These are phyloP conservation scores for Hemisphaericaspora lyxosophila DNA, from an alignment of 1,139 yeast genomes.

Conservation along the genomic window DNA sequence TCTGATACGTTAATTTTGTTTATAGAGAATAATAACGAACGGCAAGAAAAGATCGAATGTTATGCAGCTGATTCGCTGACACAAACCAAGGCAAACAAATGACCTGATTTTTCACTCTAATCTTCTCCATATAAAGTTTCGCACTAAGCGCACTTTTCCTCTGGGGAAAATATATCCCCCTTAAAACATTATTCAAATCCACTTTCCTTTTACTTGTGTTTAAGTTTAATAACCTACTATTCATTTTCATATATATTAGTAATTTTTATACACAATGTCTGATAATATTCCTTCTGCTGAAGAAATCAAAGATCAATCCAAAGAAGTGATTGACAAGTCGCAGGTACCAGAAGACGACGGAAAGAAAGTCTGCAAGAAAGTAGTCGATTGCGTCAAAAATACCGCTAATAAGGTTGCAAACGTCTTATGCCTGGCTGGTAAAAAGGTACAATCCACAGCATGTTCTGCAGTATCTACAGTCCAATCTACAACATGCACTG, in stretches of 20 bases:
- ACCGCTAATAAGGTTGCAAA: neutral
- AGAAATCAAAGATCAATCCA: conserved; percentile 23
- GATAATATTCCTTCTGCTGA: conserved; percentile 23
- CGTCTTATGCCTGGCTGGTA: conserved; percentile 6
- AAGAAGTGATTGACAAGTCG: conserved; percentile 15
- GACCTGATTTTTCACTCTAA: neutral
- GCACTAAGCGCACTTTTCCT: neutral
- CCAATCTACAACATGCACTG: conserved; percentile 12
- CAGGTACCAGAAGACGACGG: conserved; percentile 4
- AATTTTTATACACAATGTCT: conserved; percentile 7
- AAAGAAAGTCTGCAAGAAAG: conserved; percentile 15
- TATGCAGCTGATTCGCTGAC: neutral
- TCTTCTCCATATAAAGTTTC: neutral
- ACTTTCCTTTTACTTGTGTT: neutral
- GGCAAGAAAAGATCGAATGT: neutral
- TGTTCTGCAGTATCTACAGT: conserved; percentile 12
- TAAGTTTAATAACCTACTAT: too few relatives aligned
- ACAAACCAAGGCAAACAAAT: neutral
- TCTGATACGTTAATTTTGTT: too few relatives aligned
- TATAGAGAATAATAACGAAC: too few relatives aligned
- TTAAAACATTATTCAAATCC: neutral
- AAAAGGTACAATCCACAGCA: conserved; percentile 12
- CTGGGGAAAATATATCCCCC: neutral
- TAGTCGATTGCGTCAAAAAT: conserved; percentile 1
- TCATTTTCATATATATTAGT: too few relatives aligned